Base-by-base conservation (phyloP, 2,329 filamentous ascomycete genomes). In the Camptophora hylomeconis region DNA sequence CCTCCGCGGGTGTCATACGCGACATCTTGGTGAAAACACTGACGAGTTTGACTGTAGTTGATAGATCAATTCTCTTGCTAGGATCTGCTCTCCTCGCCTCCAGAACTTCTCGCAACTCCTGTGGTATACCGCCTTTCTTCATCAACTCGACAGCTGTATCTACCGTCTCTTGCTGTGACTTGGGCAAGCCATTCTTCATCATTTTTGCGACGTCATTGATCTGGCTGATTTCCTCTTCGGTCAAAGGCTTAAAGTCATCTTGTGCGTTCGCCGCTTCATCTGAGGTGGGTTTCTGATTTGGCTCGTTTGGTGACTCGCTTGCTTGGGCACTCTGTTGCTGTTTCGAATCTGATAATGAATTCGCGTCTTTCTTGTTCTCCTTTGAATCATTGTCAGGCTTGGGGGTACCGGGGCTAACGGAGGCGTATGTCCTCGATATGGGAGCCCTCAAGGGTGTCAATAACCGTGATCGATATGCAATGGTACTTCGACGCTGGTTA, bases 91-190 rank as follows among this genome's bases (percentile, higher is more conserved):
- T 57, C 45, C 60, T 56, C 39, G 64, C 63, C 28, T 72, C 62
- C 52, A 76, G 67, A 29, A 78, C 65, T 39, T 76, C 66, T 31
- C 69, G 66, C 11, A 83, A 56, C 47, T 83, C 80, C 13, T 57
- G 45, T 1, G 82, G 80, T 10, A 83, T 69, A 7, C 83, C 83
- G 22, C 74, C 64, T 36, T 65, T 63, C 55, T 75, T 72, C 36
- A 87, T 65, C 16, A 66, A 59, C 36, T 67, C 57, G n/a, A 80
- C 55, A 6, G 74, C 62, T 26, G 69, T 62, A 34, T 72, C 63
- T 34, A 84, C 52, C 13, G 65, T 57, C 28, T 69, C 54, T 20
- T 62, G 61, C 53, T 81, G 73, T n/a, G 64, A 62, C 31, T 65
- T 60, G 5, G 78, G 76, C 32, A 82, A 53, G 28, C 61, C 62